Evolutionary conservation across 805 yeast genomes (phyloP).

Genomic region (Yarrowia hollandica): DNA sequence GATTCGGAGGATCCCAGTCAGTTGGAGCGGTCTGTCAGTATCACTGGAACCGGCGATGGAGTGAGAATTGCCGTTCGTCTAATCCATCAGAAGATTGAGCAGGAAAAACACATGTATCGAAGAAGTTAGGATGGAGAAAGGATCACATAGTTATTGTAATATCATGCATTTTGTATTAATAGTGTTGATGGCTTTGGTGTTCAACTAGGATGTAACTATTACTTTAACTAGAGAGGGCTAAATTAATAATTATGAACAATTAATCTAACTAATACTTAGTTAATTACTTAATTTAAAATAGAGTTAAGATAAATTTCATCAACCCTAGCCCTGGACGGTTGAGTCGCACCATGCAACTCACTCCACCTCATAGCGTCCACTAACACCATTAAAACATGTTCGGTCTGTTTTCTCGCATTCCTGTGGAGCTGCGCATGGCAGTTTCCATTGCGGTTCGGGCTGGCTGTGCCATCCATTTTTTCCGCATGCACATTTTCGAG

Average conservation of each 20-base stretch:
- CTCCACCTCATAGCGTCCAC: conserved; percentile 1
- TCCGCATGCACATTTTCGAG: conserved; percentile 67
- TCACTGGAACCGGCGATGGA: conserved; percentile 37
- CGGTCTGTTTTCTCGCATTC: conserved; percentile 5
- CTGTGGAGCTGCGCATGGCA: conserved; percentile 32
- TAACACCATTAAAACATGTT: neutral
- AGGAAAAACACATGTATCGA: conserved; percentile 35
- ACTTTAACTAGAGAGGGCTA: no score
- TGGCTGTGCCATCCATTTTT: conserved; percentile 54
- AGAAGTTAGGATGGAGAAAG: neutral
- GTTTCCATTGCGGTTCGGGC: conserved; percentile 41
- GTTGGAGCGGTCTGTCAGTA: conserved; percentile 36
- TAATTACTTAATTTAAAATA: no score
- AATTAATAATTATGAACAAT: no score
- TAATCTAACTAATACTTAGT: no score
- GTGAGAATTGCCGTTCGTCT: conserved; percentile 38
- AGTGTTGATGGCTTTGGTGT: no score
- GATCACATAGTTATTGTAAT: conserved; percentile 6
- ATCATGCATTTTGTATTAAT: no score
- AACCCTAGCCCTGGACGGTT: conserved; percentile 5
- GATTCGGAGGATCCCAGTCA: conserved; percentile 39
- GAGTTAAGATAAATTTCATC: neutral
- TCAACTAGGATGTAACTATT: no score
- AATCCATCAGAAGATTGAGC: conserved; percentile 38
- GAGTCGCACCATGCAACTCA: neutral